Percentiles rank a stretch among this genome's conserved stretches.
These are phyloP conservation scores for Geotrichum carabidarum DNA, from an alignment of 1,139 yeast genomes.

Conservation along the genomic window DNA sequence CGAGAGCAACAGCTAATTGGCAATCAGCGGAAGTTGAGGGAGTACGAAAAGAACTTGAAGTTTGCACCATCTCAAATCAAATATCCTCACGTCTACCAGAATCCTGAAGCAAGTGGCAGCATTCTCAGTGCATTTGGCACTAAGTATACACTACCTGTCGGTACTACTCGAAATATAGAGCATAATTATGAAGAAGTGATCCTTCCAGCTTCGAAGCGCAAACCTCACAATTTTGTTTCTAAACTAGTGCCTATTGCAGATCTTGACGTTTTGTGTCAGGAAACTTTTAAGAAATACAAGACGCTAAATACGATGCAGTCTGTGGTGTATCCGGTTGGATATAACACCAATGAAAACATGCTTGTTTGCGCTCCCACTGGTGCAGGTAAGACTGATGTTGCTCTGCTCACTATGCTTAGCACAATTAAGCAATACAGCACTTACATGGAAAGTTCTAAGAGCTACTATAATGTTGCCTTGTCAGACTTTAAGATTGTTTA, in stretches of 20 bases:
- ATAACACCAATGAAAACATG: constrained; percentile 91
- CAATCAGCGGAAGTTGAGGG: constrained; percentile 43
- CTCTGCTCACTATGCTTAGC: constrained; percentile 74
- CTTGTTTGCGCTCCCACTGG: constrained; percentile 98
- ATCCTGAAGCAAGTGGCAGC: constrained; percentile 56
- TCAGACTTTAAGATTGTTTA: constrained; percentile 86
- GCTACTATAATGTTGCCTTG: constrained; percentile 58
- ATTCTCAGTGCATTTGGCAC: constrained; percentile 75
- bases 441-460: constrained; percentile 44
- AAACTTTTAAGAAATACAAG: constrained; percentile 76
- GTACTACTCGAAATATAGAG: constrained; percentile 58
- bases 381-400: constrained; percentile 98
- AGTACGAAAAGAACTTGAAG: constrained; percentile 49
- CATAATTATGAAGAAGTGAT: constrained; percentile 74
- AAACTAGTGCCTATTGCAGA: constrained; percentile 55
- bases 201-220: constrained; percentile 67
- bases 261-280: constrained; percentile 72
- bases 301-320: constrained; percentile 86
- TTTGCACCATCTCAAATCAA: constrained; percentile 47
- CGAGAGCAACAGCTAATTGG: constrained; percentile 53
- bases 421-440: constrained; percentile 67
- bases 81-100: constrained; percentile 84
- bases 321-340: constrained; percentile 86
- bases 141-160: constrained; percentile 71
- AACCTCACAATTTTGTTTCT: constrained; percentile 46